Conservation (phyloP, 2,329 filamentous ascomycete species). For the Diaporthe helianthi region DNA sequence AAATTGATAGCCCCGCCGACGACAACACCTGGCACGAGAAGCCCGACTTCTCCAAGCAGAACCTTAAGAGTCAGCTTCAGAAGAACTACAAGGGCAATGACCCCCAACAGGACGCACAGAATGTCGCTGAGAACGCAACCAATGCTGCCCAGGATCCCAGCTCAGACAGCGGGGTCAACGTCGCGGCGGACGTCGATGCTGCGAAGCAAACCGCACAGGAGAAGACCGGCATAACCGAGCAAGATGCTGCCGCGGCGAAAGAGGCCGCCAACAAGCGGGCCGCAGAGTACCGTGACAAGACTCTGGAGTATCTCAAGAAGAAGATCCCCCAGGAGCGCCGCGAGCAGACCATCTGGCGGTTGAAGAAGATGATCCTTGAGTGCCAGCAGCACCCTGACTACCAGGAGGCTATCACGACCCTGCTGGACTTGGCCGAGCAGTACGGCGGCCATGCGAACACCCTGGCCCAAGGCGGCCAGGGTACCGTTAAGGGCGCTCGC, state of each 20-base stretch:
- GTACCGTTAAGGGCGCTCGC: constrained; percentile 76
- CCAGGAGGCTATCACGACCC: constrained; percentile 85
- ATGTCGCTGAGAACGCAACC: constrained; percentile 64
- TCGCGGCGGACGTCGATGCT: constrained; percentile 53
- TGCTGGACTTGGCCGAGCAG: constrained; percentile 82
- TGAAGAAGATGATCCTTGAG: constrained; percentile 98
- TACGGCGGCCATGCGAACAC: constrained; percentile 79
- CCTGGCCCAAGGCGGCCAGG: constrained; percentile 68
- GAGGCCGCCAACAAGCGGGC: constrained; percentile 51
- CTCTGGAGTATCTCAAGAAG: constrained; percentile 77
- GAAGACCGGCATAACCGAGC: constrained; percentile 67
- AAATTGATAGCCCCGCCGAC: constrained; percentile 83
- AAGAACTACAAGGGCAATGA: constrained; percentile 63
- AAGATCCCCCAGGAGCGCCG: constrained; percentile 94
- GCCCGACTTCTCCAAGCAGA: constrained; percentile 75
- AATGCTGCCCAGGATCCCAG: constrained; percentile 58
- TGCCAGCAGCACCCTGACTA: constrained; percentile 96
- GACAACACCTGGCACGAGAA: constrained; percentile 95
- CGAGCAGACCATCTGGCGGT: constrained; percentile 87
- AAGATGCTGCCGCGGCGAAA: constrained; percentile 65
- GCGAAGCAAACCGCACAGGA: constrained; percentile 57
- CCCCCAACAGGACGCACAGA: constrained; percentile 64
- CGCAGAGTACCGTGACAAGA: constrained; percentile 47
- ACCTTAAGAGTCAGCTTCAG: constrained; percentile 73
- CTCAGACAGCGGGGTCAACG: constrained; percentile 57